Conservation (phyloP, 2,329 filamentous ascomycete species). For the Calonectria henricotiae region DNA sequence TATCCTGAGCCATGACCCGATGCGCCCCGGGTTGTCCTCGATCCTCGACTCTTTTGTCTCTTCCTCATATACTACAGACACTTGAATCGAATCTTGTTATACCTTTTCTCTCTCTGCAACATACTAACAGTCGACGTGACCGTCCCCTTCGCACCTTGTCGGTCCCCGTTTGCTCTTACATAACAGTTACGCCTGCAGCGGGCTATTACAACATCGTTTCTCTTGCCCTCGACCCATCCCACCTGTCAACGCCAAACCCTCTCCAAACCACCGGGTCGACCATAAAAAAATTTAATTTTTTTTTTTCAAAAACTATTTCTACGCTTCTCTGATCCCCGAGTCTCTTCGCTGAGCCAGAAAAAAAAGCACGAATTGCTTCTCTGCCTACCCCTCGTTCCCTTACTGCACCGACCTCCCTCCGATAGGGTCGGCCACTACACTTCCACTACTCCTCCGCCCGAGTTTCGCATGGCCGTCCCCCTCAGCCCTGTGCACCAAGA, state of each 20-base stretch:
- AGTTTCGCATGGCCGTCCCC: conserved; percentile 56
- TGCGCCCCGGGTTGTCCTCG: conserved; percentile 19
- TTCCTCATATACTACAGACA: conserved; percentile 5
- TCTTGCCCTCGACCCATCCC: conserved; percentile 23
- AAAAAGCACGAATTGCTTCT: conserved; percentile 22
- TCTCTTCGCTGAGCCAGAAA: conserved; percentile 14
- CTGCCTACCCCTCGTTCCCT: conserved; percentile 16
- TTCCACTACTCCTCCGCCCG: conserved; percentile 35
- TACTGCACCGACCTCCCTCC: not conserved
- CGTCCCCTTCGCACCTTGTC: conserved; percentile 13
- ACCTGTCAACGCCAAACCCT: conserved; percentile 30
- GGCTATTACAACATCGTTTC: conserved; percentile 38
- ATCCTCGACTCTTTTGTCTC: conserved; percentile 24
- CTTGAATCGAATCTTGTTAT: conserved; percentile 10
- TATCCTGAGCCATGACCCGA: conserved; percentile 33
- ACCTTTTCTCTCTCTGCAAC: conserved; percentile 9
- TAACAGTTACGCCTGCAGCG: conserved; percentile 36
- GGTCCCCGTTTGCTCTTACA: conserved; percentile 35
- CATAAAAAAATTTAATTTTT: not conserved
- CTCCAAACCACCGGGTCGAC: conserved; percentile 15
- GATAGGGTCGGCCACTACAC: conserved; percentile 46
- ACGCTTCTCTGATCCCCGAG: conserved; percentile 5
- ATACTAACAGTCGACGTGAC: conserved; percentile 13
- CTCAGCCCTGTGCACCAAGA: conserved; percentile 55
- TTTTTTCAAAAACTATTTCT: not conserved